A percentile compares a stretch with the other conserved stretches of the same genome.
Conservation (phyloP, 345 rosid genomes). For the Salix purpurea region DNA sequence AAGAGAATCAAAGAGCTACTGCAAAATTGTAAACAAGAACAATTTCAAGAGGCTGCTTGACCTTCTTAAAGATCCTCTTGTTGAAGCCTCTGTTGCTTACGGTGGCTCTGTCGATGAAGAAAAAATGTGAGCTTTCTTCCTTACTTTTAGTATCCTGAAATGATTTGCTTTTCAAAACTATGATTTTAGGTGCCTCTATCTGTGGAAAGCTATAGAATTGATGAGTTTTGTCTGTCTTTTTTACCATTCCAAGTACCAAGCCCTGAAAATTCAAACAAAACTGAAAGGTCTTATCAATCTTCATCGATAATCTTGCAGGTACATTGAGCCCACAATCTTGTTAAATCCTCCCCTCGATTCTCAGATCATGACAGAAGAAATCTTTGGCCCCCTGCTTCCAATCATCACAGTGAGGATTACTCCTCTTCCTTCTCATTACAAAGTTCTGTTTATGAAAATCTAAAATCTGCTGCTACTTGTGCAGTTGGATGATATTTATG, state of each 20-base stretch:
- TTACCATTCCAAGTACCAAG: no score
- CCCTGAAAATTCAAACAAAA: not conserved
- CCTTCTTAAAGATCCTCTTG: conserved; percentile 56
- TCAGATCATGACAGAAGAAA: conserved; percentile 54
- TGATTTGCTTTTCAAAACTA: not conserved
- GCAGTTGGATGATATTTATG: conserved; percentile 51
- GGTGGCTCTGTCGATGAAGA: conserved; percentile 72
- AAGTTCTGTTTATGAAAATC: not conserved
- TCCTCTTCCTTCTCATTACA: not conserved
- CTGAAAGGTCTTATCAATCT: not conserved
- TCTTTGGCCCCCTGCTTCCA: conserved; percentile 70
- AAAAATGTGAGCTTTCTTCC: conserved; percentile 36
- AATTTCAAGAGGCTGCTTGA: conserved; percentile 54
- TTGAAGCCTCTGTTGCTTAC: conserved; percentile 50
- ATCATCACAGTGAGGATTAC: conserved; percentile 45
- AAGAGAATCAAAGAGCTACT: conserved; percentile 41
- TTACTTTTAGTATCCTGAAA: not conserved
- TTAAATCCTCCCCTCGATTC: conserved; percentile 64
- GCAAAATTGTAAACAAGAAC: conserved; percentile 47
- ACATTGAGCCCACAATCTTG: conserved; percentile 61
- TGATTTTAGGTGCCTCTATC: not conserved
- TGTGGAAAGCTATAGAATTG: not conserved
- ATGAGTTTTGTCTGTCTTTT: no score
- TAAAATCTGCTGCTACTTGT: not conserved
- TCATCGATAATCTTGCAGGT: conserved; percentile 27